phyloP scores from a whole-genome alignment of 768 basidiomycete genomes.

The Agrocybe chaxingu region DNA sequence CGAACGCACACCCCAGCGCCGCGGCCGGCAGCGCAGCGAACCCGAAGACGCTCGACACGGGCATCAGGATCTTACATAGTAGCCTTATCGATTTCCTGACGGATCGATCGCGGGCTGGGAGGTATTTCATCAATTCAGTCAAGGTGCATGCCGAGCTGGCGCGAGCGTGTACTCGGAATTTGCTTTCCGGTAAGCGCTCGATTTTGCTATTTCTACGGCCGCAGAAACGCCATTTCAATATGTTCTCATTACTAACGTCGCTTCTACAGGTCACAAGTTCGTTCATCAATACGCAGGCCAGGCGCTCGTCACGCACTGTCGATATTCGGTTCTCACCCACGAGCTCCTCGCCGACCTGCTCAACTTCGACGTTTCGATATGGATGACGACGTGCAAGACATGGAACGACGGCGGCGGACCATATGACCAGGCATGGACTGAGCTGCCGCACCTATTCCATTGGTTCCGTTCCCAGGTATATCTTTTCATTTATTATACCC shows the following conservation, averaged over 20 bases:
- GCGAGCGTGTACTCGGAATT: conserved; percentile 19
- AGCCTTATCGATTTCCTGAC: conserved; percentile 25
- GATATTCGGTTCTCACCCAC: conserved; percentile 22
- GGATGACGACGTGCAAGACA: conserved; percentile 21
- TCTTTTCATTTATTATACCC: conserved; percentile 2
- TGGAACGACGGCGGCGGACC: conserved; percentile 24
- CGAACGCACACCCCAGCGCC: too few species aligned
- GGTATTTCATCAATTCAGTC: conserved; percentile 24
- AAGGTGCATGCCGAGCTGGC: conserved; percentile 26
- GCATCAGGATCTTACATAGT: conserved; percentile 21
- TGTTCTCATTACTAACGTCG: not conserved
- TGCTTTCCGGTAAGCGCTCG: conserved; percentile 17
- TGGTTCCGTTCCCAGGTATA: conserved; percentile 21
- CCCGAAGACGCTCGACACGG: conserved; percentile 12
- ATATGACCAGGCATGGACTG: conserved; percentile 21
- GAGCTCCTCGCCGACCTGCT: conserved; percentile 19
- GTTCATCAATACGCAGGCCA: conserved; percentile 26
- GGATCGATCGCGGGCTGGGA: conserved; percentile 22
- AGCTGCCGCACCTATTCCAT: conserved; percentile 19
- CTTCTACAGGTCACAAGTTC: conserved; percentile 17
- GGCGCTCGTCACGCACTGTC: conserved; percentile 23
- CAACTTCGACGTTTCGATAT: conserved; percentile 18
- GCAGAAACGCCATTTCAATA: not conserved
- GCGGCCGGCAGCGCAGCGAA: conserved; percentile 1
- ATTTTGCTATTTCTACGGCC: not conserved